Base-by-base conservation (phyloP, 2,329 filamentous ascomycete genomes). In the Aspergillus neoniger region DNA sequence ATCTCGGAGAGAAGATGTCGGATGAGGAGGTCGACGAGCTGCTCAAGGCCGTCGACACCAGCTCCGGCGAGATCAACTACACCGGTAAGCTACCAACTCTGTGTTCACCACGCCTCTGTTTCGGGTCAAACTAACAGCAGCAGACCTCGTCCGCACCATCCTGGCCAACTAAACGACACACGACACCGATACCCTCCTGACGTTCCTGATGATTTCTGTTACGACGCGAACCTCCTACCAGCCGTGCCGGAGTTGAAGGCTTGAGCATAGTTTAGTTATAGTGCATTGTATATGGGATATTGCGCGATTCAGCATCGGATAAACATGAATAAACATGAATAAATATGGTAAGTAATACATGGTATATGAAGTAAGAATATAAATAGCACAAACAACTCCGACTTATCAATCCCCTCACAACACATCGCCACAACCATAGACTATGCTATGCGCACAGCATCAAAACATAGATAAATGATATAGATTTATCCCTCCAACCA, bases 11-110 rank as follows among this genome's bases (percentile, higher is more conserved):
- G 88, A 98, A 98, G 85, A 97, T 99, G 92, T 91, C 90, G 63
- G 94, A 99, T 72, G 95, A 98, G 66, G 95, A 99, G 84, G 95
- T 99, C 52, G 94, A 98, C 77, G 95, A 99, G 85, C 85, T 99
- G 75, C 88, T 99, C 78, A 99, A 98, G 88, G 92, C 93, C 0
- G 94, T 98, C 67, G 95, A 99, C 77, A 96, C 93, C 63, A 95
- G 90, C 80, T 94, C 90, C 58, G 93, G 94, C 69, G 93, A 98
- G 85, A 91, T 99, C 79, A 96, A 98, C 83, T 99, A 99, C 79
- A 93, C 90, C 67, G 92, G 92, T 95, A 83, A 66, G 88, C 77
- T 28, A 38, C 10, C 25, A 7, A 7, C 12, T 44, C n/a, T 14
- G 5, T 19, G 12, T 14, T 30, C 28, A 12, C 28, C 1, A 30